phyloP scores from a whole-genome alignment of 805 yeast genomes.

The Teunomyces gatunensis region DNA sequence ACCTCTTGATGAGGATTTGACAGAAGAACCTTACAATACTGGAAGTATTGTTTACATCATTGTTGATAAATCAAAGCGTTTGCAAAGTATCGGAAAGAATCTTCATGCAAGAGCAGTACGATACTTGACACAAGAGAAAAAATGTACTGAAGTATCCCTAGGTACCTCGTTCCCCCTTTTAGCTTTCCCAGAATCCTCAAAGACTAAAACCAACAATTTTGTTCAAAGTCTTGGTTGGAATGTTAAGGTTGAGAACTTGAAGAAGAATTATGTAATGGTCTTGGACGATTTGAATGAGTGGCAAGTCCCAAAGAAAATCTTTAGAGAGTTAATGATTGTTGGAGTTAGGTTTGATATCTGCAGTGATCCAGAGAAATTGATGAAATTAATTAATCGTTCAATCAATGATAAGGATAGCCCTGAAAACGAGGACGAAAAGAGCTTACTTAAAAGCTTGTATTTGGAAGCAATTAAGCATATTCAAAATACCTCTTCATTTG shows the following conservation, averaged over 20 bases:
- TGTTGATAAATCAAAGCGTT: constrained; percentile 53
- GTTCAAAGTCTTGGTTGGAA: constrained; percentile 44
- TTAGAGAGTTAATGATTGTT: constrained; percentile 53
- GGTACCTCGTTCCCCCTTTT: constrained; percentile 51
- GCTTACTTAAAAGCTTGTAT: constrained; percentile 27
- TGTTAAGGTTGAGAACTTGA: constrained; percentile 14
- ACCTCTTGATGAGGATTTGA: constrained; percentile 11
- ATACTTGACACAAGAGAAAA: constrained; percentile 44
- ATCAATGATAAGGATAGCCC: constrained; percentile 9
- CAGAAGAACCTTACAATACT: constrained; percentile 8
- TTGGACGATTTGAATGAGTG: constrained; percentile 43
- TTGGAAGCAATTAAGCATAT: constrained; percentile 34
- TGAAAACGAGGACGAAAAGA: constrained; percentile 18
- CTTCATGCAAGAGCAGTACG: constrained; percentile 52
- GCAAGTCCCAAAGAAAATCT: constrained; percentile 54
- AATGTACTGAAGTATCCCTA: constrained; percentile 37
- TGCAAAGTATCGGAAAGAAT: constrained; percentile 54
- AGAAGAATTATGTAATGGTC: constrained; percentile 35
- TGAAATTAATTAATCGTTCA: constrained; percentile 34
- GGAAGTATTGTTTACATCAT: constrained; percentile 48
- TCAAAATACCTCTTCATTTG: constrained; percentile 26
- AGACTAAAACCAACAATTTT: constrained; percentile 19
- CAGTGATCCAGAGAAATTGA: constrained; percentile 39
- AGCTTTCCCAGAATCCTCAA: constrained; percentile 21
- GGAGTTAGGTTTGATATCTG: constrained; percentile 60